A percentile compares a stretch with the other conserved stretches of the same genome.
Evolutionary conservation across 208 protist species (phyloP).

Genomic region (Leishmania amazonensis): DNA sequence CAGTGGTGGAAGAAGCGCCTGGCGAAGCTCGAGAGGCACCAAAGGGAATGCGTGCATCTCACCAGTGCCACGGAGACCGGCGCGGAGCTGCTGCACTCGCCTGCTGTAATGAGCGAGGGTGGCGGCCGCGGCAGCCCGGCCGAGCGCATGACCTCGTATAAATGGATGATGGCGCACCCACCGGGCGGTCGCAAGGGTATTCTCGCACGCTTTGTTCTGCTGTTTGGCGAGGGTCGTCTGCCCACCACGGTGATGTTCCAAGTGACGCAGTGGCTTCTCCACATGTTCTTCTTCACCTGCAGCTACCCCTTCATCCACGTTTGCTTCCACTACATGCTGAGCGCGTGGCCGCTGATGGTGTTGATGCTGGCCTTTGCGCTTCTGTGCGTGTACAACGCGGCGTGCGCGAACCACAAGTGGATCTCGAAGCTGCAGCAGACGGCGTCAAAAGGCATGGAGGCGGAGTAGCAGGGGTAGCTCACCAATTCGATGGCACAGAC

Average conservation of each 20-base stretch:
- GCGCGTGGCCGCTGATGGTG: constrained; percentile 49
- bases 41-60: constrained; percentile 44
- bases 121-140: constrained; percentile 32
- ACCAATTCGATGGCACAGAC: constrained; percentile 29
- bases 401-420: constrained; percentile 54
- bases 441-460: constrained; percentile 40
- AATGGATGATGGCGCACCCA: constrained; percentile 75
- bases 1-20: constrained; percentile 29
- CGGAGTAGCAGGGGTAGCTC: constrained; percentile 30
- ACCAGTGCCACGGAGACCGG: constrained; percentile 37
- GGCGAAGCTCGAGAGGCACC: constrained; percentile 27
- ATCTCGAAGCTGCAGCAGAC: constrained; percentile 55
- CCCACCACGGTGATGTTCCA: constrained; percentile 59
- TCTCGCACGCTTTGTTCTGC: constrained; percentile 51
- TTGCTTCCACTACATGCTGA: constrained; percentile 46
- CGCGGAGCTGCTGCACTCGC: constrained; percentile 36
- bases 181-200: constrained; percentile 53
- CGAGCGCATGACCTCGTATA: constrained; percentile 63
- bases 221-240: constrained; percentile 48
- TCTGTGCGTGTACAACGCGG: constrained; percentile 62
- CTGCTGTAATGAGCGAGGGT: constrained; percentile 36
- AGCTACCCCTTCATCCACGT: constrained; percentile 50
- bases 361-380: constrained; percentile 38
- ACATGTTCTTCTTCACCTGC: constrained; percentile 53
- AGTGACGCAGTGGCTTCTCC: constrained; percentile 50